Conservation (phyloP, 352 stramenopile genomes). For the Sclerospora graminicola region DNA sequence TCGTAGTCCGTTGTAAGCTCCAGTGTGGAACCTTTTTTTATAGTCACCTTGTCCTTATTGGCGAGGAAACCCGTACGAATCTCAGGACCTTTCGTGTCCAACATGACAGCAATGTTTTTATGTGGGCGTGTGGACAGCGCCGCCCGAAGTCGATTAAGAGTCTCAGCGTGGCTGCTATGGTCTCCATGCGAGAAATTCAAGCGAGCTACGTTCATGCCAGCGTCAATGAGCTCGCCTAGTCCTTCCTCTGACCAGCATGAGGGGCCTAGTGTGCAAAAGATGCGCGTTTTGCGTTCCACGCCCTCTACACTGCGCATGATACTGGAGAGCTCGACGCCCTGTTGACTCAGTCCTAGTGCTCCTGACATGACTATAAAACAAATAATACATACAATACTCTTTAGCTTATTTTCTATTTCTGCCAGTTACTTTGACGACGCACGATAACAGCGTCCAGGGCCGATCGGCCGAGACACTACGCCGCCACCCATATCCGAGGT, state of each 20-base stretch:
- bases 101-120: slow-evolving; percentile 86
- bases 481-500: no score
- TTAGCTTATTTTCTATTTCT: no score
- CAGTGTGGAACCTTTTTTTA: slow-evolving; percentile 43
- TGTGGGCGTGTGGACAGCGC: slow-evolving; percentile 51
- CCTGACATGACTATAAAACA: slow-evolving; percentile 10
- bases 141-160: slow-evolving; percentile 49
- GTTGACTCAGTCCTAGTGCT: slow-evolving; percentile 23
- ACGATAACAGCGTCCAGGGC: no score
- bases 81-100: slow-evolving; percentile 96
- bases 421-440: no score
- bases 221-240: slow-evolving; percentile 82
- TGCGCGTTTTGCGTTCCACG: slow-evolving; percentile 78
- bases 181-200: slow-evolving; percentile 99
- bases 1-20: slow-evolving; percentile 61
- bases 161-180: slow-evolving; percentile 76
- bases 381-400: no score
- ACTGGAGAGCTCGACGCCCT: slow-evolving; percentile 27
- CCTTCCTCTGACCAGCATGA: slow-evolving; percentile 90
- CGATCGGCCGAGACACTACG: no score
- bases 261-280: slow-evolving; percentile 86
- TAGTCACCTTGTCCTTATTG: slow-evolving; percentile 70
- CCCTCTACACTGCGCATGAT: slow-evolving; percentile 21
- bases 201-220: slow-evolving; percentile 95
- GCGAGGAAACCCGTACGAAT: slow-evolving; percentile 89